These are phyloP conservation scores for Termitomyces sp. DNA, from an alignment of 768 basidiomycete genomes.

Conservation along the genomic window DNA sequence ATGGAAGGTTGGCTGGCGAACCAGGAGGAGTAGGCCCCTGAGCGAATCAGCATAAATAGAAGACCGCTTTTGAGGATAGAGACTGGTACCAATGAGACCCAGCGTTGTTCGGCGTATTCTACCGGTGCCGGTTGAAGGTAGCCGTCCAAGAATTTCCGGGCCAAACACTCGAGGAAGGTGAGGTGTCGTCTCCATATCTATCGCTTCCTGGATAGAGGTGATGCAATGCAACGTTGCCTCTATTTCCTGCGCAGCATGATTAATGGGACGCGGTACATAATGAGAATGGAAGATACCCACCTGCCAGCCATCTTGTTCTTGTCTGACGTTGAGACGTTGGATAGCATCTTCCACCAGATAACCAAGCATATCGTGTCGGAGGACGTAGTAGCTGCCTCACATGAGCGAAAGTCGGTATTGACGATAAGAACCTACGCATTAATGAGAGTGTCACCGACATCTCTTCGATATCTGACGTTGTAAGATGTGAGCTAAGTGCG, in stretches of 20 bases:
- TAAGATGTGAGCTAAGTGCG: background rate
- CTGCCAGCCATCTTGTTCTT: conserved; percentile 64
- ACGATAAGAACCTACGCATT: conserved; percentile 61
- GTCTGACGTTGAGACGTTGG: conserved; percentile 41
- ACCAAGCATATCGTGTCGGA: conserved; percentile 78
- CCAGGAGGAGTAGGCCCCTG: conserved; percentile 77
- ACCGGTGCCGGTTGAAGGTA: conserved; percentile 60
- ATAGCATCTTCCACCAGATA: conserved; percentile 61
- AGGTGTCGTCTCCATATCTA: conserved; percentile 47
- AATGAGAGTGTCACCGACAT: conserved; percentile 83
- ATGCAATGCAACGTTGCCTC: conserved; percentile 87
- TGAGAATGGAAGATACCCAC: conserved; percentile 29
- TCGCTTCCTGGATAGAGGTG: conserved; percentile 82
- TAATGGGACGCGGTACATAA: background rate
- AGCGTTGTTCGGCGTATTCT: conserved; percentile 73
- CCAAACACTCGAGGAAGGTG: conserved; percentile 65
- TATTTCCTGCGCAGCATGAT: conserved; percentile 49
- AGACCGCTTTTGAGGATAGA: background rate
- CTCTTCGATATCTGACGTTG: conserved; percentile 64
- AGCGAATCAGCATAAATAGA: background rate
- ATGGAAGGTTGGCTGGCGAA: conserved; percentile 48
- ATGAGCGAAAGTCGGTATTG: background rate
- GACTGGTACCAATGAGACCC: conserved; percentile 62
- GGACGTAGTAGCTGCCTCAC: conserved; percentile 67
- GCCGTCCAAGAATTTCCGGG: conserved; percentile 58